Percentiles rank a stretch among this genome's conserved stretches.
Conservation (phyloP, 805 yeast genomes). For the Blastobotrys mokoenaii region DNA sequence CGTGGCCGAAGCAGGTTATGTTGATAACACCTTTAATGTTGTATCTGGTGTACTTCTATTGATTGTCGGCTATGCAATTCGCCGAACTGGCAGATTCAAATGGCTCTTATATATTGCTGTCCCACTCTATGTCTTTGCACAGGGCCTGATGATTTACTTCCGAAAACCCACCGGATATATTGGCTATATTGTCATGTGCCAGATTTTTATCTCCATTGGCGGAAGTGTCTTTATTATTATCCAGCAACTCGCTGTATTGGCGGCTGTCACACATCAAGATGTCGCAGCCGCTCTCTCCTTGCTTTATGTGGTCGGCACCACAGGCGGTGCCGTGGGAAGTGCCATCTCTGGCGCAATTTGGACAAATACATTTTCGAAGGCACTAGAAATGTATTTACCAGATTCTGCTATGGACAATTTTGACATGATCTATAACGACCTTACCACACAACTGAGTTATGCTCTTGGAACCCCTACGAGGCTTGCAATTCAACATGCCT, state of each 20-base stretch:
- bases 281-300: conserved; percentile 48
- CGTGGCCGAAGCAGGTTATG: conserved; percentile 42
- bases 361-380: conserved; percentile 32
- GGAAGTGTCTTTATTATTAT: conserved; percentile 55
- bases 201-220: conserved; percentile 53
- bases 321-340: conserved; percentile 53
- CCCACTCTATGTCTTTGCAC: conserved; percentile 44
- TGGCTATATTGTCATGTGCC: conserved; percentile 51
- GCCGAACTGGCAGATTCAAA: conserved; percentile 41
- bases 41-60: conserved; percentile 18
- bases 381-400: conserved; percentile 25
- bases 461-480: conserved; percentile 10
- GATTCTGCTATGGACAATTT: conserved; percentile 10
- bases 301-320: conserved; percentile 40
- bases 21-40: conserved; percentile 39
- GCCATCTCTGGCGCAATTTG: conserved; percentile 56
- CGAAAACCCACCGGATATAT: conserved; percentile 39
- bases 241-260: conserved; percentile 44
- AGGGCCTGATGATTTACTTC: conserved; percentile 46
- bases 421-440: conserved; percentile 12
- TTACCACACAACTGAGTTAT: conserved; percentile 7
- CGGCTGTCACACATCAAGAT: conserved; percentile 46
- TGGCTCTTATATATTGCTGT: conserved; percentile 41
- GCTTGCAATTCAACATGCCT: conserved; percentile 13
- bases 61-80: conserved; percentile 39